Conservation (phyloP, 768 basidiomycete species). For the Lactarius akahatsu region DNA sequence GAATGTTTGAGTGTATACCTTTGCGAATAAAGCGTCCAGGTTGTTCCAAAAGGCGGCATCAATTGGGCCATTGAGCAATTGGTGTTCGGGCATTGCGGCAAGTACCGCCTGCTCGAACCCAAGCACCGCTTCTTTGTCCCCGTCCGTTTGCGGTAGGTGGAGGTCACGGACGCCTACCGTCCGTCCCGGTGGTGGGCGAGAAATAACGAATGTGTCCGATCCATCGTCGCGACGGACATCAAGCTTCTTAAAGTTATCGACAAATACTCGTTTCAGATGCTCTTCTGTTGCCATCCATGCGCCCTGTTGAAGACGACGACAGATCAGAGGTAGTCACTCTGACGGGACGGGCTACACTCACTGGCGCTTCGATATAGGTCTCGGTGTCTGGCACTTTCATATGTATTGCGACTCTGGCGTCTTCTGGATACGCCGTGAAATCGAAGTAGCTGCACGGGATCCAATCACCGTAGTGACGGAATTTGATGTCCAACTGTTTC, state of each 20-base stretch:
- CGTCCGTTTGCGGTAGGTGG: background rate
- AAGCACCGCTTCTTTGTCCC: background rate
- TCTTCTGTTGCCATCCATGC: constrained; percentile 3
- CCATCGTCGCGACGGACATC: constrained; percentile 3
- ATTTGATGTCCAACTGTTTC: background rate
- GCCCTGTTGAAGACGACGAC: background rate
- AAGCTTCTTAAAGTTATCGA: constrained; percentile 2
- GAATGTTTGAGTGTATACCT: background rate
- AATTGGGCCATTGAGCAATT: background rate
- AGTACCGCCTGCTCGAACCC: constrained; percentile 3
- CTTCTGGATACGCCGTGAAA: constrained; percentile 5
- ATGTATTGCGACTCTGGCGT: background rate
- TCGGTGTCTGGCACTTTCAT: background rate
- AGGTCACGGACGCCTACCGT: background rate
- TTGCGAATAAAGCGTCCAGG: background rate
- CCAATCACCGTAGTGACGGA: background rate
- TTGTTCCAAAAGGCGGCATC: background rate
- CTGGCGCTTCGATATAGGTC: background rate
- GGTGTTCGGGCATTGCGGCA: background rate
- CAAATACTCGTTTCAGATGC: background rate
- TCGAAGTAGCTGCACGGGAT: constrained; percentile 9
- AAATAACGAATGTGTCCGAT: constrained; percentile 3
- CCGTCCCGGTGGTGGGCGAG: background rate
- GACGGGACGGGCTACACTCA: background rate
- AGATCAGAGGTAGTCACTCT: background rate